A percentile compares a stretch with the other conserved stretches of the same genome.
Evolutionary conservation across 495 filamentous ascomycete species (phyloP).

Genomic region (Talaromyces wortmannii): DNA sequence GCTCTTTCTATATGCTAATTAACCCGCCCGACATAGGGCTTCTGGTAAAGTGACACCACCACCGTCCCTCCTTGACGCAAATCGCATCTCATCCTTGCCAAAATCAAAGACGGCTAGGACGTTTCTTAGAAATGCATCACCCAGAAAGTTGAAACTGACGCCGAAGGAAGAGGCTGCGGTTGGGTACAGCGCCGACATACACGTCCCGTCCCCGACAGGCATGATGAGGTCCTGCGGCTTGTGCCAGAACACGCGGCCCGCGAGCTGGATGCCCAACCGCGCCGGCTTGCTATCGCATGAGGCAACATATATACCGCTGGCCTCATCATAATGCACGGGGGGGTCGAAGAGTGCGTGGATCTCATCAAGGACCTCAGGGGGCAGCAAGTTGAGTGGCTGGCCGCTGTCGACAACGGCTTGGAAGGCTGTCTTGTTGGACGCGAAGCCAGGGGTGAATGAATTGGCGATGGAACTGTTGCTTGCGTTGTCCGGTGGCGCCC

Average conservation of each 20-base stretch:
- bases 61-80: conserved; percentile 10
- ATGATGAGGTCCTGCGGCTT: conserved; percentile 47
- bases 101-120: conserved; percentile 64
- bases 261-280: conserved; percentile 42
- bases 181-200: conserved; percentile 19
- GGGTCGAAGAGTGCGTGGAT: conserved; percentile 57
- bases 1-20: too few species aligned
- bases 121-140: conserved; percentile 70
- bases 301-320: conserved; percentile 46
- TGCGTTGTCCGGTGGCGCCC: not conserved
- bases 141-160: conserved; percentile 46
- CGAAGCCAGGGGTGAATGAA: conserved; percentile 5
- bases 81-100: conserved; percentile 46
- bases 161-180: conserved; percentile 23
- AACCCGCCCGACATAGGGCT: too few species aligned
- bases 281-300: conserved; percentile 55
- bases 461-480: conserved; percentile 7
- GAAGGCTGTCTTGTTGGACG: conserved; percentile 12
- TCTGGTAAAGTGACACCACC: too few species aligned
- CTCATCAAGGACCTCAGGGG: conserved; percentile 44
- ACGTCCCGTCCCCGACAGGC: conserved; percentile 23
- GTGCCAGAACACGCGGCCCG: conserved; percentile 36
- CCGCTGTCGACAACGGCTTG: conserved; percentile 63
- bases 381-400: conserved; percentile 56
- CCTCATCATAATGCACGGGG: conserved; percentile 32